These are phyloP conservation scores for Bimuria novae-zelandiae DNA, from an alignment of 2,329 filamentous ascomycete genomes.

Conservation along the genomic window DNA sequence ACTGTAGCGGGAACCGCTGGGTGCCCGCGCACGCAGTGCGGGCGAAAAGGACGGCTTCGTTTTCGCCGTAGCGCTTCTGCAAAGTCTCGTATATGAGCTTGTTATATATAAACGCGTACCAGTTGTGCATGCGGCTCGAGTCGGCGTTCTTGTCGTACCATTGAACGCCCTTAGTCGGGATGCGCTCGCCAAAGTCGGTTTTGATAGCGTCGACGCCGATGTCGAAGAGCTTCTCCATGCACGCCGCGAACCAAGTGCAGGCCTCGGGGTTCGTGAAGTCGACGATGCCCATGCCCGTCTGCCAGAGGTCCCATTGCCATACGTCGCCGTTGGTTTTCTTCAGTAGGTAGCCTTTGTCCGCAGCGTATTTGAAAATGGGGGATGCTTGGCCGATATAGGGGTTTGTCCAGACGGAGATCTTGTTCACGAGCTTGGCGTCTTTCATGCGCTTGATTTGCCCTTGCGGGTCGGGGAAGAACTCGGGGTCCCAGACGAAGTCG, in stretches of 20 bases:
- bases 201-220: constrained; percentile 74
- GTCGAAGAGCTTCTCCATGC: constrained; percentile 68
- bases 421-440: constrained; percentile 60
- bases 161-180: constrained; percentile 67
- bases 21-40: constrained; percentile 69
- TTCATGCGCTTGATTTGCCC: constrained; percentile 69
- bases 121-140: constrained; percentile 74
- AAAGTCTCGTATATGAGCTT: constrained; percentile 70
- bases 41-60: constrained; percentile 68
- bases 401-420: constrained; percentile 78
- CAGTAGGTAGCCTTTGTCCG: constrained; percentile 69
- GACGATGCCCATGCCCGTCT: constrained; percentile 74
- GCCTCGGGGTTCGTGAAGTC: constrained; percentile 76
- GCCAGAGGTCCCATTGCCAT: constrained; percentile 80
- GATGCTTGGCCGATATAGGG: constrained; percentile 74
- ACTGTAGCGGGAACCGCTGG: constrained; percentile 67
- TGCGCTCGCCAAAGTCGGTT: constrained; percentile 76
- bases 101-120: constrained; percentile 76
- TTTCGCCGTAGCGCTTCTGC: constrained; percentile 55
- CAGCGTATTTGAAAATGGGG: constrained; percentile 66
- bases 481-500: constrained; percentile 71
- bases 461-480: constrained; percentile 70
- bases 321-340: constrained; percentile 70
- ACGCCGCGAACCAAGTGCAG: constrained; percentile 65
- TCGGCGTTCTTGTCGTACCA: constrained; percentile 67